Conservation (phyloP, 164 flowering plant species). For the Macadamia integrifolia region DNA sequence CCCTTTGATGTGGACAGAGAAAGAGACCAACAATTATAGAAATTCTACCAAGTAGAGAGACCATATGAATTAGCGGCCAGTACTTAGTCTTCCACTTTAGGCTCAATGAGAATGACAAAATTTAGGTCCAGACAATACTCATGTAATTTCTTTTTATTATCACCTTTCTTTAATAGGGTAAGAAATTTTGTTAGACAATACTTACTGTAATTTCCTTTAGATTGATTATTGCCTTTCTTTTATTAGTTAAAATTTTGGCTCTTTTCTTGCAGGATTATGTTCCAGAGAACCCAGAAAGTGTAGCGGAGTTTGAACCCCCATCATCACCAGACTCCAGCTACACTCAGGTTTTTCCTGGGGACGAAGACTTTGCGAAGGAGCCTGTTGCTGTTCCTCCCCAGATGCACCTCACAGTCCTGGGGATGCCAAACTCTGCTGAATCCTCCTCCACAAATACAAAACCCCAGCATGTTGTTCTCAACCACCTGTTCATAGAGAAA, state of each 20-base stretch:
- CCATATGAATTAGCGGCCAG: not conserved
- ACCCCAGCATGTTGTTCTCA: conserved; percentile 83
- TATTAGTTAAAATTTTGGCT: not conserved
- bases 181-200: too few relatives aligned
- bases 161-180: too few relatives aligned
- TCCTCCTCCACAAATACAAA: conserved; percentile 22
- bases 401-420: conserved; percentile 56
- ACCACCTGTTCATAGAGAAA: conserved; percentile 81
- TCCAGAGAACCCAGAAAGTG: conserved; percentile 67
- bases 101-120: too few relatives aligned
- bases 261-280: conserved; percentile 53
- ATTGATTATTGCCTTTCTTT: not conserved
- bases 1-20: too few relatives aligned
- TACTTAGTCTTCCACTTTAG: not conserved
- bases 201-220: too few relatives aligned
- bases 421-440: conserved; percentile 32
- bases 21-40: too few relatives aligned
- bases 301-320: conserved; percentile 74
- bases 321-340: conserved; percentile 81
- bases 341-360: conserved; percentile 44
- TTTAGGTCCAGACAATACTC: too few relatives aligned
- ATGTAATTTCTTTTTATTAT: not conserved
- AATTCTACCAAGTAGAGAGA: not conserved
- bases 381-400: conserved; percentile 67
- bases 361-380: conserved; percentile 80